Conservation (phyloP, 2,329 filamentous ascomycete species). For the Scedosporium boydii region DNA sequence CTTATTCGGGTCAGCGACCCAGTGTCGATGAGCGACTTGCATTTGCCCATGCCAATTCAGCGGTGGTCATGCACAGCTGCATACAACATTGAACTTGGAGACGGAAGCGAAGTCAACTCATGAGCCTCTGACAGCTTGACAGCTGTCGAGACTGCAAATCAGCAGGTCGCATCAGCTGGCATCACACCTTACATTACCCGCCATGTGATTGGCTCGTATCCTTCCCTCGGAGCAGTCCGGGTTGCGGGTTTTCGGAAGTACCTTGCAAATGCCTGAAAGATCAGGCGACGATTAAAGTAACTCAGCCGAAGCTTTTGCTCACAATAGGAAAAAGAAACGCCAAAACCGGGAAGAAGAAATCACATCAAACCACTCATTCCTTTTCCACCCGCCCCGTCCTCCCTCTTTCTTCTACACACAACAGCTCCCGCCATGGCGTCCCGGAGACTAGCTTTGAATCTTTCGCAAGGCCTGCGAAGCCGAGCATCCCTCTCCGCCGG, state of each 20-base stretch:
- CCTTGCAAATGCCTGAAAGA: conserved; percentile 20
- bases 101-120: too few relatives aligned
- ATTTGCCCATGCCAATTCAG: too few relatives aligned
- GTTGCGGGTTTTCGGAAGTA: conserved; percentile 16
- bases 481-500: conserved; percentile 74
- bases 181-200: conserved; percentile 2
- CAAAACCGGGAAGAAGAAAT: conserved; percentile 30
- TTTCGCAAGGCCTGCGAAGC: conserved; percentile 81
- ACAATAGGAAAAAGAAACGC: background rate
- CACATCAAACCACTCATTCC: conserved; percentile 13
- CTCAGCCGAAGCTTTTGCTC: conserved; percentile 32
- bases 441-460: conserved; percentile 91
- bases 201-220: conserved; percentile 22
- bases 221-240: conserved; percentile 29
- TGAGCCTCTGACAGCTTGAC: too few relatives aligned
- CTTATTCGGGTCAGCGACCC: too few relatives aligned
- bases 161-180: background rate
- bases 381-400: conserved; percentile 3
- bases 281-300: conserved; percentile 32
- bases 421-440: conserved; percentile 69
- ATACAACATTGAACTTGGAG: too few relatives aligned
- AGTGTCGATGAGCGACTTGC: too few relatives aligned
- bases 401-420: conserved; percentile 31
- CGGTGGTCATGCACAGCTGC: too few relatives aligned
- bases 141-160: background rate